Conservation (phyloP, 139 green algal genomes). For the Pleodorina starrii region DNA sequence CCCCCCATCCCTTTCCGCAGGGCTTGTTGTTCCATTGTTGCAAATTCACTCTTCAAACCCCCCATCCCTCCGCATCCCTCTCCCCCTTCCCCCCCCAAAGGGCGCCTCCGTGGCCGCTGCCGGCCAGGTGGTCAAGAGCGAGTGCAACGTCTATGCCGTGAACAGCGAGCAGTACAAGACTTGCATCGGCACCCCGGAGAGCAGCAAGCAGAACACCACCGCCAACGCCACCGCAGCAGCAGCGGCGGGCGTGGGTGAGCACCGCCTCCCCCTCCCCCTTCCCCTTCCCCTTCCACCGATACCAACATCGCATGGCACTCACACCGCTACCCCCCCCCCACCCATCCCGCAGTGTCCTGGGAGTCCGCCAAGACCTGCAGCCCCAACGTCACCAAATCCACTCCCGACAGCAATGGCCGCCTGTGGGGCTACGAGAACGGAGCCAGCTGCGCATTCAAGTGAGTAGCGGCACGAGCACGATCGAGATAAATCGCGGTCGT, state of each 20-base stretch:
- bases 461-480: too few species aligned
- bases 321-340: too few species aligned
- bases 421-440: conserved; percentile 52
- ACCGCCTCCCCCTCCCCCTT: background rate
- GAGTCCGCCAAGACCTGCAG: conserved; percentile 9
- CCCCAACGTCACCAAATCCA: background rate
- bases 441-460: conserved; percentile 41
- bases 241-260: conserved; percentile 20
- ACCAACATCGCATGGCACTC: too few species aligned
- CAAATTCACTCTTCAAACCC: too few species aligned
- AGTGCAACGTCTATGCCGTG: conserved; percentile 33
- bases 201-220: background rate
- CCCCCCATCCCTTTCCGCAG: too few species aligned
- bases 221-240: background rate
- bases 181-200: conserved; percentile 2
- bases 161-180: conserved; percentile 30
- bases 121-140: background rate
- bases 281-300: too few species aligned
- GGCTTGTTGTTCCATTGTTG: too few species aligned
- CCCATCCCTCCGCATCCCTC: background rate
- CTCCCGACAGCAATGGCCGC: background rate
- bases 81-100: background rate
- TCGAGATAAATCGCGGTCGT: too few species aligned
- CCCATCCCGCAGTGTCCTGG: background rate
- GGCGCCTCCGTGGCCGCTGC: conserved; percentile 4